Conservation (phyloP, 116 monocot species). For the Dioscorea cayenensis region DNA sequence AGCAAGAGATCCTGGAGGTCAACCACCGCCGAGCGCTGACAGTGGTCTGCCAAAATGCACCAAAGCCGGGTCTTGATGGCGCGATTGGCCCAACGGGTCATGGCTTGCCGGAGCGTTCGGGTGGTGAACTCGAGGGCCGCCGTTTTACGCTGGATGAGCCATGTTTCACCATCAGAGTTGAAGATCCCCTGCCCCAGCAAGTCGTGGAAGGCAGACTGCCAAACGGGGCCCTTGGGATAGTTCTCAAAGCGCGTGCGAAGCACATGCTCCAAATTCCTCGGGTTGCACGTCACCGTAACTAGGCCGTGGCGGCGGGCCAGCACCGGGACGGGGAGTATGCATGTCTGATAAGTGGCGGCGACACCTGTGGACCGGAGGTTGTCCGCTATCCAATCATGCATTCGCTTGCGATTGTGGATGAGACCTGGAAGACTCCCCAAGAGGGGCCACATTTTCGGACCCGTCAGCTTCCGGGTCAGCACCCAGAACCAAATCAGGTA, state of each 20-base stretch:
- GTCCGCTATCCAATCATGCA: slow-evolving; percentile 40
- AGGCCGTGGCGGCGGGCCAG: slow-evolving; percentile 31
- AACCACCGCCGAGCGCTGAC: slow-evolving; percentile 5
- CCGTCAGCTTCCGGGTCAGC: slow-evolving; percentile 20
- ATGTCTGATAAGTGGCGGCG: slow-evolving; percentile 39
- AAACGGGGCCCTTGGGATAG: slow-evolving; percentile 43
- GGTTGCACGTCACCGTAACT: slow-evolving; percentile 40
- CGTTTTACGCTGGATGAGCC: slow-evolving; percentile 41
- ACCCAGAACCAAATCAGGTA: slow-evolving; percentile 39
- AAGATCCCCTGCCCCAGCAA: slow-evolving; percentile 43
- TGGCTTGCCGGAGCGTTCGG: slow-evolving; percentile 40
- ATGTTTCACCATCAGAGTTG: slow-evolving; percentile 50
- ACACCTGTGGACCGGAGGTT: slow-evolving; percentile 30
- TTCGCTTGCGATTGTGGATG: slow-evolving; percentile 20
- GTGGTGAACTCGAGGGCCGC: slow-evolving; percentile 49
- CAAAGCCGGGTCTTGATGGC: slow-evolving; percentile 31
- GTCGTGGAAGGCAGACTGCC: slow-evolving; percentile 44
- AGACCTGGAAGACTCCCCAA: slow-evolving; percentile 34
- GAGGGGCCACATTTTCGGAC: slow-evolving; percentile 35
- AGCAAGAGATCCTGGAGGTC: slow-evolving; percentile 66
- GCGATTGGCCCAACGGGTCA: slow-evolving; percentile 44
- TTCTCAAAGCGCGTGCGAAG: slow-evolving; percentile 39
- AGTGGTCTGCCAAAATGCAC: slow-evolving; percentile 28
- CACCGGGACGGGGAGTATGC: slow-evolving; percentile 32
- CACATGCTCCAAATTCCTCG: slow-evolving; percentile 40